Evolutionary conservation across 2,329 filamentous ascomycete genomes (phyloP).

Genomic region (Fusarium oligoseptatum): DNA sequence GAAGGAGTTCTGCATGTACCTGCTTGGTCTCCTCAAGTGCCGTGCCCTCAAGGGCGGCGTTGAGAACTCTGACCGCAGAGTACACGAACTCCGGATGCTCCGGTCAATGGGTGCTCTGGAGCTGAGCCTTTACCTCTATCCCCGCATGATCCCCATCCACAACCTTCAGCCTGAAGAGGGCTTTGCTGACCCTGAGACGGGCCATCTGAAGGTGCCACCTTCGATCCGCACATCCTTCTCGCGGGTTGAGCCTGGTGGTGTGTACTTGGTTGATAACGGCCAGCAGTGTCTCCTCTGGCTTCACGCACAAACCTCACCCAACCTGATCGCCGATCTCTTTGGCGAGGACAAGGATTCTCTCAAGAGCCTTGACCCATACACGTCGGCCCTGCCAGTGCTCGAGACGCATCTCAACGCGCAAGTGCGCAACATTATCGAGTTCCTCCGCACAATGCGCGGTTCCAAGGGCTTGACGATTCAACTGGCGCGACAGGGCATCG

Average conservation of each 20-base stretch:
- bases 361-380: constrained; percentile 84
- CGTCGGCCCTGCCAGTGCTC: constrained; percentile 82
- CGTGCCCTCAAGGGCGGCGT: constrained; percentile 93
- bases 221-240: constrained; percentile 86
- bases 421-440: constrained; percentile 92
- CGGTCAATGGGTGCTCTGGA: constrained; percentile 89
- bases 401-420: constrained; percentile 95
- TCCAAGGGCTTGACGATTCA: constrained; percentile 92
- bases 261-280: constrained; percentile 95
- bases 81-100: constrained; percentile 92
- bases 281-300: constrained; percentile 94
- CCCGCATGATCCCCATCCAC: constrained; percentile 91
- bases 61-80: constrained; percentile 89
- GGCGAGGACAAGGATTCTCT: constrained; percentile 79
- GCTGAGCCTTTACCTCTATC: constrained; percentile 92
- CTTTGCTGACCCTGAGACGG: constrained; percentile 88
- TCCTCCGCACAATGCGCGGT: constrained; percentile 82
- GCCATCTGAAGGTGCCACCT: constrained; percentile 87
- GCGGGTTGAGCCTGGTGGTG: constrained; percentile 91
- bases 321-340: constrained; percentile 90
- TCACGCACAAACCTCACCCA: constrained; percentile 91
- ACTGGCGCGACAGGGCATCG: constrained; percentile 89
- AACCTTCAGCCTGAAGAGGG: constrained; percentile 89
- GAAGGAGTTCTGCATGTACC: constrained; percentile 97
- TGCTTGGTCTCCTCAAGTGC: constrained; percentile 89